Evolutionary conservation across 768 basidiomycete genomes (phyloP), one percentile per base, ranked within the genome.

Genomic region (Hortiboletus flavorubellus): DNA sequence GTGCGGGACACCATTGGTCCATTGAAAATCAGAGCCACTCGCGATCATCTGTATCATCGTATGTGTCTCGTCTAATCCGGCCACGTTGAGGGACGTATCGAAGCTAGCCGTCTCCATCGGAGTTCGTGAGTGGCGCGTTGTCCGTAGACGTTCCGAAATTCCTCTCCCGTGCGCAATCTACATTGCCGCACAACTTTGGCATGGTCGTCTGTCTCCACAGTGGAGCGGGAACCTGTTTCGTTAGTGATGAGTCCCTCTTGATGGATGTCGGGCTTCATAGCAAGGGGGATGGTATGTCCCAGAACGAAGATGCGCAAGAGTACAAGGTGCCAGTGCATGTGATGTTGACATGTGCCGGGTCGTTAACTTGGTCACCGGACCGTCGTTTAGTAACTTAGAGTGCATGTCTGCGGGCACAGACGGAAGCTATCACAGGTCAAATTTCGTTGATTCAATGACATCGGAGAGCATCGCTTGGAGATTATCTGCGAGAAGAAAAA

Each of bases 41-140:
- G 80, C 81, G 21, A 98, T 82, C 87, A 97, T 2, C 33, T 34
- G 33, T 33, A 33, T 10, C 9, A 10, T 33, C 31, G 31, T 88
- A 74, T 98, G 95, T 44, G 98, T 97, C 74, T 98, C 95, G 70
- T 97, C 95, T 41, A 98, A 77, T 43, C 98, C 93, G 0, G 85
- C 93, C 26, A 98, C 92, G 51, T 95, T 91, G 50, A 72, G 76
- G 8, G 55, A 55, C 12, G 46, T 54, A 3, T 56, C 54, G 8
- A 75, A 56, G 4, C 77, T 74, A 35, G 89, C 68, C 93, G 98
- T 98, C 77, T 98, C 96, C 60, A 97, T 87, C 3, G 95, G 89
- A 93, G 65, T 85, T 86, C 15, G 78, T 52, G 39, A 96, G 68
- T 0, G 76, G 70, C 0, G 84, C 83, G 9, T 75, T 60, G 0